A percentile compares a stretch with the other conserved stretches of the same genome.
Evolutionary conservation across 192 early-diverging fungal genomes (phyloP).

Genomic region (Coemansia sp.): DNA sequence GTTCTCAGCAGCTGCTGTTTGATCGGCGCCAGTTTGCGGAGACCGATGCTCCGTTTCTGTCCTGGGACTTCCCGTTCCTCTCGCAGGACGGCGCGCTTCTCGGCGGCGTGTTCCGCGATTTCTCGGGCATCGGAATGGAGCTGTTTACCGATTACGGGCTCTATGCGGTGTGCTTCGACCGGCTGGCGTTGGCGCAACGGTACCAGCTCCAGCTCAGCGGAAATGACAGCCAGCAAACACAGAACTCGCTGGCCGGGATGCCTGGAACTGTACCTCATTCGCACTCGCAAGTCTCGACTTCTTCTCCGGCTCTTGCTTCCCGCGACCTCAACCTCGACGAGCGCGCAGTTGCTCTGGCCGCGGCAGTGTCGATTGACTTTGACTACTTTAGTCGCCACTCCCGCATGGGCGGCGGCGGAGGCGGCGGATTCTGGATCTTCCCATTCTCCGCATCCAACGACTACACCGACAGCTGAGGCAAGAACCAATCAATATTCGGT

Average conservation of each 20-base stretch:
- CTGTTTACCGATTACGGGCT: conserved; percentile 86
- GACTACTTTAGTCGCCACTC: conserved; percentile 86
- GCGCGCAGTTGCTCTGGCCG: conserved; percentile 76
- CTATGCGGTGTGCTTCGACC: conserved; percentile 77
- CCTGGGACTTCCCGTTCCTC: conserved; percentile 77
- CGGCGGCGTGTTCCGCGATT: conserved; percentile 72
- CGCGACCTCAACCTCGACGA: conserved; percentile 71
- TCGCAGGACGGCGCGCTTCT: conserved; percentile 50
- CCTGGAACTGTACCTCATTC: too few relatives aligned
- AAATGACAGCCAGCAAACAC: background rate
- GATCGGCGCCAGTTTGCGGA: conserved; percentile 62
- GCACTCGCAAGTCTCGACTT: conserved; percentile 2
- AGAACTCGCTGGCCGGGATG: background rate
- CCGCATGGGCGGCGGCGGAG: conserved; percentile 35
- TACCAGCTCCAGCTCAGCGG: background rate
- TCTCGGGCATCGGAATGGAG: conserved; percentile 74
- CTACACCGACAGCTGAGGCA: background rate
- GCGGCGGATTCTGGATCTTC: background rate
- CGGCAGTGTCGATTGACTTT: conserved; percentile 83
- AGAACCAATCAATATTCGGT: background rate
- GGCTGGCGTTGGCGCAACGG: conserved; percentile 21
- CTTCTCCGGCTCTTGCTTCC: conserved; percentile 18
- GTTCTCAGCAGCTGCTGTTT: background rate
- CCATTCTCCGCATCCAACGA: conserved; percentile 16
- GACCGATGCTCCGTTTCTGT: conserved; percentile 69